Percentiles rank a stretch among this genome's conserved stretches.
Evolutionary conservation across 805 yeast genomes (phyloP).

Genomic region (Jamesozyma hellenica): DNA sequence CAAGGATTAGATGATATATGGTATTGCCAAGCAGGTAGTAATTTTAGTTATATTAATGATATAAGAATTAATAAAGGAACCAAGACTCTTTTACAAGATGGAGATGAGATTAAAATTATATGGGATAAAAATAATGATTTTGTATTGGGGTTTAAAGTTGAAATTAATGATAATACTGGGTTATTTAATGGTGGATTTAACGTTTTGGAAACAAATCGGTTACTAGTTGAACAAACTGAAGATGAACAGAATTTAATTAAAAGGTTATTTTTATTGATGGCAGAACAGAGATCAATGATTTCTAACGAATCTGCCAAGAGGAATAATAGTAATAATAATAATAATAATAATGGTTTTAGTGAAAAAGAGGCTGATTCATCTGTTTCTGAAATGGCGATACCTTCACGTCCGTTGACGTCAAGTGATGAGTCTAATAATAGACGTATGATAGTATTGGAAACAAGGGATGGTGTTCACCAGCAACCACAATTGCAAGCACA

Average conservation of each 20-base stretch:
- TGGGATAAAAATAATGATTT: slow-evolving; percentile 47
- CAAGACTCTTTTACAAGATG: slow-evolving; percentile 50
- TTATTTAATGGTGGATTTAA: slow-evolving; percentile 42
- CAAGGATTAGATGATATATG: slow-evolving; percentile 66
- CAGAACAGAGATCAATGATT: slow-evolving; percentile 8
- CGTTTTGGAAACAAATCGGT: slow-evolving; percentile 9
- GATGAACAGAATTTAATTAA: slow-evolving; percentile 18
- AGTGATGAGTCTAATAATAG: too few relatives aligned
- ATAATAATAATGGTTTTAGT: neutral
- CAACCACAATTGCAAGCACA: too few relatives aligned
- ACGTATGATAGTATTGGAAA: too few relatives aligned
- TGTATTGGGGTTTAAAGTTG: slow-evolving; percentile 43
- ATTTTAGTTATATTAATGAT: slow-evolving; percentile 65
- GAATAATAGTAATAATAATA: neutral
- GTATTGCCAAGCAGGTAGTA: slow-evolving; percentile 72
- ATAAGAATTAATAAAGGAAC: slow-evolving; percentile 48
- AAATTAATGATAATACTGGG: slow-evolving; percentile 53
- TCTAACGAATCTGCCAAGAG: neutral
- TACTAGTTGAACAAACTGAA: slow-evolving; percentile 15
- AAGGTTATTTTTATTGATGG: slow-evolving; percentile 17
- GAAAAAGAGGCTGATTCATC: neutral
- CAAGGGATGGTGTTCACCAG: too few relatives aligned
- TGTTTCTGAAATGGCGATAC: neutral
- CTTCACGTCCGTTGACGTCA: neutral
- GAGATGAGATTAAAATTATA: slow-evolving; percentile 58